phyloP scores from a whole-genome alignment of 2,329 filamentous ascomycete species.

The Raffaelea albimanens region DNA sequence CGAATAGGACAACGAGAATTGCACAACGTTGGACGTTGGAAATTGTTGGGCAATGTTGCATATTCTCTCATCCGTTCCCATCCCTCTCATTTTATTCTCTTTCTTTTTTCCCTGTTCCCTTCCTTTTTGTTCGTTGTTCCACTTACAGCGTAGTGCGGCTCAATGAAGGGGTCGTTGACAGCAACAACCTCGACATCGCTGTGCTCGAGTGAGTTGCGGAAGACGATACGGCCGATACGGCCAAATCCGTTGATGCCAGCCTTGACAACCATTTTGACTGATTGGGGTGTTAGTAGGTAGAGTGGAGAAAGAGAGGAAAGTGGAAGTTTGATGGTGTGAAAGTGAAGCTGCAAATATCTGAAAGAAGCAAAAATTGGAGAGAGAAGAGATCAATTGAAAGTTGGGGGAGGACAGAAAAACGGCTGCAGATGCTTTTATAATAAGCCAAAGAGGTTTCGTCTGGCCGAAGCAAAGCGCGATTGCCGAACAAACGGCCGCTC shows the following conservation, averaged over 20 bases:
- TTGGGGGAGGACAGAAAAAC: neutral
- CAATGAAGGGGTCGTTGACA: slow-evolving; percentile 99
- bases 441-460: neutral
- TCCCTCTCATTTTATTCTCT: no score
- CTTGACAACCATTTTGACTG: slow-evolving; percentile 50
- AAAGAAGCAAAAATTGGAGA: neutral
- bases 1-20: no score
- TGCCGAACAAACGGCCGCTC: neutral
- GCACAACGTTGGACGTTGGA: no score
- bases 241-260: slow-evolving; percentile 99
- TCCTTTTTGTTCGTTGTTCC: neutral
- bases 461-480: no score
- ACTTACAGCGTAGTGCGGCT: slow-evolving; percentile 93
- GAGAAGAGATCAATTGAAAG: neutral
- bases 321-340: no score
- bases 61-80: no score
- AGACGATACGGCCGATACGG: slow-evolving; percentile 97
- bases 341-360: neutral
- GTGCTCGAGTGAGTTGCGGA: slow-evolving; percentile 94
- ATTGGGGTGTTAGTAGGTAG: slow-evolving; percentile 6
- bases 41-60: no score
- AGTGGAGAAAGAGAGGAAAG: neutral
- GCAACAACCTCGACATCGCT: slow-evolving; percentile 84
- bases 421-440: no score
- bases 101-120: no score